phyloP scores from a whole-genome alignment of 164 flowering plant species.

The Chimonanthus praecox region DNA sequence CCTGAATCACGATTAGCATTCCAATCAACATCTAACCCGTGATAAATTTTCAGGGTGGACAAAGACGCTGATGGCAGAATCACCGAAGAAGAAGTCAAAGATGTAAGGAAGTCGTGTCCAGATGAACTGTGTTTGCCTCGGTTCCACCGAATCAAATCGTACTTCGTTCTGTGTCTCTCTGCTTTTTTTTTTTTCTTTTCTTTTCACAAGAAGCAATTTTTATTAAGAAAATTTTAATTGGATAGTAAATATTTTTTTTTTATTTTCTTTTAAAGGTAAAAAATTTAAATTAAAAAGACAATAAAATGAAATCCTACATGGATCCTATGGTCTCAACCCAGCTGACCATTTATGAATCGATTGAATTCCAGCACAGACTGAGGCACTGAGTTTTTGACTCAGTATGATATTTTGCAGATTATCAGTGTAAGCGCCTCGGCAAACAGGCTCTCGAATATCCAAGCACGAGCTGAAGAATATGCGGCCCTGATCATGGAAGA shows the following conservation, averaged over 20 bases:
- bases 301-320: neutral
- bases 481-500: constrained; percentile 65
- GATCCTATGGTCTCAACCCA: neutral
- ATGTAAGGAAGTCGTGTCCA: constrained; percentile 31
- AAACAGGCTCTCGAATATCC: constrained; percentile 40
- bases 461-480: constrained; percentile 47
- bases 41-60: constrained; percentile 58
- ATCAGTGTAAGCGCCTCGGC: constrained; percentile 52
- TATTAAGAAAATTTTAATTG: no score
- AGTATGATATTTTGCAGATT: constrained; percentile 20
- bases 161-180: neutral
- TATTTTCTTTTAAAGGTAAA: neutral
- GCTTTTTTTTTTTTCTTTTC: no score
- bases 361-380: neutral
- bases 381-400: neutral
- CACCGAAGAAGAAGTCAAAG: constrained; percentile 67
- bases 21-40: neutral
- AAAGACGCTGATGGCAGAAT: constrained; percentile 81
- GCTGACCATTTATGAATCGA: neutral
- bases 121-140: neutral
- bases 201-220: no score
- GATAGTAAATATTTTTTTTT: neutral
- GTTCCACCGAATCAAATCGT: neutral
- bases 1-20: neutral
- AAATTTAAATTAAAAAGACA: no score